phyloP scores from a whole-genome alignment of 768 basidiomycete species.

The Leccinum aurantiacum region DNA sequence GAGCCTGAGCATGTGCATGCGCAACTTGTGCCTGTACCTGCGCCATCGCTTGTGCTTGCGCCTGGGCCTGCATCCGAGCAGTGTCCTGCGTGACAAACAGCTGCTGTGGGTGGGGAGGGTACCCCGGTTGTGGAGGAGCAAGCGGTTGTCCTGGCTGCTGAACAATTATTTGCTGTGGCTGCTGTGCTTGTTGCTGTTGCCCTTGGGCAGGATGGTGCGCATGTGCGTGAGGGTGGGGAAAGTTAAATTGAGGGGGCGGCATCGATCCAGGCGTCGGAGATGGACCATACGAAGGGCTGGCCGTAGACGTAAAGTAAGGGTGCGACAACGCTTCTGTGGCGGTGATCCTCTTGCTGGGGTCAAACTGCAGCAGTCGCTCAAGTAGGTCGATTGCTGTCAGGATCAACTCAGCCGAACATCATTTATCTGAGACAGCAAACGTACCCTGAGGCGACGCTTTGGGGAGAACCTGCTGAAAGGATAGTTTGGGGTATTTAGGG shows the following conservation, averaged over 20 bases:
- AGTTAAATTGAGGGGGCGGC: conserved; percentile 68
- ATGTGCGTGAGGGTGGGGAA: conserved; percentile 60
- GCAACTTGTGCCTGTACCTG: conserved; percentile 42
- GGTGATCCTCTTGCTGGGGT: conserved; percentile 87
- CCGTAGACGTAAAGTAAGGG: conserved; percentile 78
- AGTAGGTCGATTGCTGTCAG: conserved; percentile 81
- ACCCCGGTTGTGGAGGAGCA: conserved; percentile 34
- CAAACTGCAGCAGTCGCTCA: conserved; percentile 93
- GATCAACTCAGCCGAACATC: conserved; percentile 5
- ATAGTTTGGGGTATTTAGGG: conserved; percentile 83
- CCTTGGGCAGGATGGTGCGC: conserved; percentile 46
- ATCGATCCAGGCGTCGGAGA: conserved; percentile 51
- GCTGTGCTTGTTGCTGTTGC: conserved; percentile 49
- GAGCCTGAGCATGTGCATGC: conserved; percentile 43
- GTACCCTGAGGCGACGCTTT: conserved; percentile 84
- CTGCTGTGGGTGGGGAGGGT: conserved; percentile 34
- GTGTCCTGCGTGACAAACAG: conserved; percentile 35
- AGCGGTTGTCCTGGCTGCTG: conserved; percentile 41
- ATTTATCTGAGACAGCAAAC: conserved; percentile 2
- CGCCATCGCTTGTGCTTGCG: conserved; percentile 40
- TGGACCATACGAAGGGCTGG: conserved; percentile 32
- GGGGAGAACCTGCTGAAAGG: conserved; percentile 76
- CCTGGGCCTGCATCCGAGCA: conserved; percentile 42
- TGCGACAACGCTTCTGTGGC: conserved; percentile 91
- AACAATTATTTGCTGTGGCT: conserved; percentile 37